phyloP scores from a whole-genome alignment of 805 yeast species.

The Jamesozyma spencerorum region DNA sequence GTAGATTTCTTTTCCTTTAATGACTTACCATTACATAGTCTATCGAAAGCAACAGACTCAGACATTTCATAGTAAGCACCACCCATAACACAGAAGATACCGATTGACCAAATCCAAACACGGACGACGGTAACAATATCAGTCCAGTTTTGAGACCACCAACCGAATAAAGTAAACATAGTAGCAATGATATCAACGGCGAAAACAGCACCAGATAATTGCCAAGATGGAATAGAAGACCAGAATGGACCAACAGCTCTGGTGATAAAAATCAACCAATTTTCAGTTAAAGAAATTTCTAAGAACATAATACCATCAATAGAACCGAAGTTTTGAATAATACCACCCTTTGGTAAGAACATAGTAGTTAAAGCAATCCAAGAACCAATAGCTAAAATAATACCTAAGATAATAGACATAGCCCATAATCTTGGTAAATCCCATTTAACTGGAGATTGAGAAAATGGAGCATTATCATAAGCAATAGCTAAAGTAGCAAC shows the following conservation, averaged over 20 bases:
- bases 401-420: slow-evolving; percentile 83
- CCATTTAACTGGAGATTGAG: slow-evolving; percentile 91
- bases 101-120: slow-evolving; percentile 92
- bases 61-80: slow-evolving; percentile 95
- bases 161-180: slow-evolving; percentile 85
- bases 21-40: slow-evolving; percentile 76
- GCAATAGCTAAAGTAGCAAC: slow-evolving; percentile 96
- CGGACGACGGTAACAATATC: slow-evolving; percentile 91
- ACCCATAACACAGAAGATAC: slow-evolving; percentile 92
- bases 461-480: slow-evolving; percentile 93
- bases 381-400: slow-evolving; percentile 79
- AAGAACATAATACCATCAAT: slow-evolving; percentile 88
- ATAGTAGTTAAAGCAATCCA: slow-evolving; percentile 93
- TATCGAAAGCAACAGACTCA: slow-evolving; percentile 68
- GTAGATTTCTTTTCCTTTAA: slow-evolving; percentile 44
- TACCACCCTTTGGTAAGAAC: slow-evolving; percentile 87
- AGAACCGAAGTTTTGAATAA: slow-evolving; percentile 91
- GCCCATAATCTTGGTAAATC: slow-evolving; percentile 96
- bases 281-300: slow-evolving; percentile 90
- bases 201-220: slow-evolving; percentile 87
- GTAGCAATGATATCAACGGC: slow-evolving; percentile 87
- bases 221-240: slow-evolving; percentile 95
- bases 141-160: slow-evolving; percentile 98
- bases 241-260: slow-evolving; percentile 98
- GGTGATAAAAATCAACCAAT: slow-evolving; percentile 94